A percentile compares a stretch with the other conserved stretches of the same genome.
These are phyloP conservation scores for Candida dendrica DNA, from an alignment of 805 yeast genomes.

Conservation along the genomic window DNA sequence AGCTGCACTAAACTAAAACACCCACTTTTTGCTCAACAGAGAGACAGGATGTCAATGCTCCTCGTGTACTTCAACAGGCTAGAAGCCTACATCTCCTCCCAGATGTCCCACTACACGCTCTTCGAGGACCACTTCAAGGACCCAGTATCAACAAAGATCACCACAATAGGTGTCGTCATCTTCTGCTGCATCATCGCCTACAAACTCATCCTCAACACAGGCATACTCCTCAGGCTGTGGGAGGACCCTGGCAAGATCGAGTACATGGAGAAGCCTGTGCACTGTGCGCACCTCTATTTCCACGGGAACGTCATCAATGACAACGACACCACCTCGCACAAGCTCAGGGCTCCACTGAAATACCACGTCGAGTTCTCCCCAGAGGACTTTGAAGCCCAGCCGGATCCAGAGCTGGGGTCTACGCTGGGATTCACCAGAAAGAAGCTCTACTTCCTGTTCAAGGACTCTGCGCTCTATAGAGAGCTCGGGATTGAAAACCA, in stretches of 20 bases:
- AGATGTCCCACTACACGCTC: slow-evolving; percentile 3
- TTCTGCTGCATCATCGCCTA: slow-evolving; percentile 21
- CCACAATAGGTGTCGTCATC: slow-evolving; percentile 14
- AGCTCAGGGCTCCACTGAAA: slow-evolving; percentile 31
- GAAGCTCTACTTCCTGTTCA: slow-evolving; percentile 49
- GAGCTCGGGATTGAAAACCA: slow-evolving; percentile 12
- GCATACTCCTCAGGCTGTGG: slow-evolving; percentile 36
- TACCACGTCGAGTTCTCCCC: slow-evolving; percentile 79
- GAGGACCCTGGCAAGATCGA: slow-evolving; percentile 47
- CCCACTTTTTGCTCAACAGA: too few species aligned
- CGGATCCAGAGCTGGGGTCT: slow-evolving; percentile 65
- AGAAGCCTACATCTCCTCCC: slow-evolving; percentile 2
- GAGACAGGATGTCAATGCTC: neutral
- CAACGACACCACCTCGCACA: slow-evolving; percentile 1
- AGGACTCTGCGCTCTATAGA: slow-evolving; percentile 30
- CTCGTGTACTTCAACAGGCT: neutral
- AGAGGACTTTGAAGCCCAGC: slow-evolving; percentile 55
- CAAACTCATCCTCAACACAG: slow-evolving; percentile 35
- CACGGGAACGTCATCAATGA: slow-evolving; percentile 35
- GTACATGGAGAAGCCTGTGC: slow-evolving; percentile 67
- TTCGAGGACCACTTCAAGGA: slow-evolving; percentile 17
- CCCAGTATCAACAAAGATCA: slow-evolving; percentile 16
- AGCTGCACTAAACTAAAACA: too few species aligned
- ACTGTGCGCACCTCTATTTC: slow-evolving; percentile 68
- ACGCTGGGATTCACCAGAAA: slow-evolving; percentile 53